Evolutionary conservation across 169 alveolate genomes (phyloP), one percentile per base, ranked within the genome.

Genomic region (Besnoitia besnoiti): DNA sequence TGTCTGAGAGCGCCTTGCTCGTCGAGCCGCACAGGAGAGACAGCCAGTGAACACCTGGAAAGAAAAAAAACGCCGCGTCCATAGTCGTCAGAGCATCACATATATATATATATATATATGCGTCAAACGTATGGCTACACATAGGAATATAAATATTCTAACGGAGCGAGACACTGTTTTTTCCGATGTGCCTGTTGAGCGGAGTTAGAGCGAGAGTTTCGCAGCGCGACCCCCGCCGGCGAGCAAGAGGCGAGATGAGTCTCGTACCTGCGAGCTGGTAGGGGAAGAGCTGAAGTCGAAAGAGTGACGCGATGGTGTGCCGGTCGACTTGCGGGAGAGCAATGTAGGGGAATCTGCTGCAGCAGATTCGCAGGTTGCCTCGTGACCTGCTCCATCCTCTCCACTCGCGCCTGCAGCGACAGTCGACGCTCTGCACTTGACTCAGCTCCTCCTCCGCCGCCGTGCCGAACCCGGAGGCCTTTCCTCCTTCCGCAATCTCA

Each of bases 341-440:
- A 37, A 87, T 55, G 49, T 77, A 77, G 21, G 92, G 92, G 84
- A 87, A 87, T 35, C 44, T 7, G 84, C 92, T 51, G 92, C 92
- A 87, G 92, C 92, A 87, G 47, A 76, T 16, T 46, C 92, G 14
- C 61, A 39, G 30, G 73, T 46, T 24, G 19, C 89, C 89, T 21
- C 51, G n/a, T 39, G 84, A 35, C 44, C 61, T 47, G 39, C 67
- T 50, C 4, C 24, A 62, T 16, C 30, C 37, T 16, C 62, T 85
- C 62, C 92, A 76, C 2, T 39, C 55, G 0, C 46, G 67, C 33
- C 59, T 21, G 46, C 92, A 87, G 24, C 85, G 84, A 30, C 92
- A 67, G 42, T 30, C 80, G 21, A 67, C n/a, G n/a, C 46, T 67
- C 44, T 30, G 19, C 46, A 67, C 67, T 21, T 0, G 33, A 19